phyloP scores from a whole-genome alignment of 139 green algal genomes.

The Chlorella sp. region DNA sequence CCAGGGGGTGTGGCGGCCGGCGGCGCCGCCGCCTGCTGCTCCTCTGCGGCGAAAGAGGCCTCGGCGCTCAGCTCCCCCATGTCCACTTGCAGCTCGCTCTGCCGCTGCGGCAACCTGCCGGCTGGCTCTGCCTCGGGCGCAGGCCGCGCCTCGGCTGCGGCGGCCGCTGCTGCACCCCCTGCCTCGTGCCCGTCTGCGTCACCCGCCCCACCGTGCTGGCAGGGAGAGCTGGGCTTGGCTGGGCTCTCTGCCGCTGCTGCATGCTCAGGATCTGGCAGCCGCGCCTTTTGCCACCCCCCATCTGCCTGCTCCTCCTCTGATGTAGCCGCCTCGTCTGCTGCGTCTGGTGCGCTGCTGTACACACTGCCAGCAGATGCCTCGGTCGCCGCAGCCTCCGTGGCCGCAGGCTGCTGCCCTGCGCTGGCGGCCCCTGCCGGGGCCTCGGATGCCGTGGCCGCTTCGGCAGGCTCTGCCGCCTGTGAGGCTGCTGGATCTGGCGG shows the following conservation, averaged over 20 bases:
- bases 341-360: too few relatives aligned
- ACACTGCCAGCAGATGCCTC: too few relatives aligned
- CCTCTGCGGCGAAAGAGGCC: neutral
- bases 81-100: neutral
- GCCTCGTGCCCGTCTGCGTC: neutral
- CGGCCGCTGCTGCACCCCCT: neutral
- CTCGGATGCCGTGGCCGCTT: too few relatives aligned
- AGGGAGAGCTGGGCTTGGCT: neutral
- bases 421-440: too few relatives aligned
- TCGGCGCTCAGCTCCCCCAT: neutral
- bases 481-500: too few relatives aligned
- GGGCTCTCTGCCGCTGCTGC: neutral
- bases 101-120: neutral
- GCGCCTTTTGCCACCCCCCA: neutral
- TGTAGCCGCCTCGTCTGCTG: too few relatives aligned
- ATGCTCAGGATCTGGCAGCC: neutral
- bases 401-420: too few relatives aligned
- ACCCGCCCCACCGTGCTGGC: neutral
- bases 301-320: too few relatives aligned
- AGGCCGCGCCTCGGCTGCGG: neutral
- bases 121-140: neutral
- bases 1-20: conserved; percentile 12
- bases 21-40: neutral
- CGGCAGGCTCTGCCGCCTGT: neutral
- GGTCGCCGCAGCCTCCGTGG: too few relatives aligned